Base-by-base conservation (phyloP, 1,284 basidiomycete species). In the Amylostereum chailletii region DNA sequence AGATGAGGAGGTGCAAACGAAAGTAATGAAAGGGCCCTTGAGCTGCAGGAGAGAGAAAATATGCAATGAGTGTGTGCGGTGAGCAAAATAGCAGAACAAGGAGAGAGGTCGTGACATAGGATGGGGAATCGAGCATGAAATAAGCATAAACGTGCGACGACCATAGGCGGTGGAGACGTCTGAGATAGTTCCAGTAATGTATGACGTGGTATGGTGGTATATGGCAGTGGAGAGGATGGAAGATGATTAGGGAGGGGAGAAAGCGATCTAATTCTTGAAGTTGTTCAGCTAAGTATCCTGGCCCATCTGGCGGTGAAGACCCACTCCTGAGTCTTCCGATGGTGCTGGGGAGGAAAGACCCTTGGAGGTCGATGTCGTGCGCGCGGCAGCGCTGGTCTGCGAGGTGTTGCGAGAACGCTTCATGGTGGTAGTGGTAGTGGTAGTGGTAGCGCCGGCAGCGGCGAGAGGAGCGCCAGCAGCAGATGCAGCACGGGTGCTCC, bases 301-400 rank as follows among this genome's bases (percentile, higher is more conserved):
- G 42, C 77, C 79, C 58, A 89, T 77, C 65, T 86, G 83, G 52
- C 84, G 80, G 69, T 89, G 87, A 60, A 90, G 65, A 54, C 83
- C 86, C 57, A 90, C 84, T 55, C 84, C 85, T 49, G 87, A 90
- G 63, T 90, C 86, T 62, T 90, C 86, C 38, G 84, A 87, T n/a
- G 82, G 85, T 34, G 83, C 83, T 51, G 86, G 86, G 6, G 85
- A 87, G 11, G 76, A 68, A 33, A 86, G 68, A 34, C 70, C 64
- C 63, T 84, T 85, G 45, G 70, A 64, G 34, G 66, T 56, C 34
- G 55, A 49, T 27, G 57, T 58, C 5, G 58, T 65, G 34, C 66
- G 64, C 7, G 74, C 71, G 10, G 73, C 72, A 19, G 75, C 68
- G 57, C 81, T 84, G 7, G 76, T 82, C 61, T 86, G 83, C n/a